These are phyloP conservation scores for Fusarium poae DNA, from an alignment of 2,329 filamentous ascomycete species.

Conservation along the genomic window DNA sequence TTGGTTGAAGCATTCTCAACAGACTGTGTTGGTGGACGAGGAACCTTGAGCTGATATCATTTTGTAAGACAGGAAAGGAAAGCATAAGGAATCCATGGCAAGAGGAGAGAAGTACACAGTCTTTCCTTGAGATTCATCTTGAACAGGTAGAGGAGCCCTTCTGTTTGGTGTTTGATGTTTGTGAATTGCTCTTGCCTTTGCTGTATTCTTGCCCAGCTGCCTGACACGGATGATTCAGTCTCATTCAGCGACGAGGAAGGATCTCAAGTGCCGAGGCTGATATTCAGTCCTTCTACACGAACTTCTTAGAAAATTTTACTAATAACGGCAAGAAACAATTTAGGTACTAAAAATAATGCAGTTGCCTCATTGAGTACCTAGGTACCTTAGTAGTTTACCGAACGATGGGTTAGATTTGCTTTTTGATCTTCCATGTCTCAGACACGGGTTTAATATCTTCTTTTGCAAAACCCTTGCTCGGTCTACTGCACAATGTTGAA, in stretches of 20 bases:
- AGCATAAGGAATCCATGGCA: neutral
- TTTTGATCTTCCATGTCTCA: neutral
- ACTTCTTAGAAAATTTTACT: no score
- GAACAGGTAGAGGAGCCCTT: constrained; percentile 1
- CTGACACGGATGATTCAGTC: neutral
- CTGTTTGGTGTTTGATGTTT: neutral
- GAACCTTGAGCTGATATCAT: constrained; percentile 1
- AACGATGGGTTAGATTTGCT: neutral
- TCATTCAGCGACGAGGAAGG: constrained; percentile 2
- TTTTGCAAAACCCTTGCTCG: neutral
- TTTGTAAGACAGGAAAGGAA: neutral
- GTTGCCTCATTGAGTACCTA: neutral
- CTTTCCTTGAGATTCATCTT: neutral
- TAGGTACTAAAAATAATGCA: neutral
- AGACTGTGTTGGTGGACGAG: constrained; percentile 17
- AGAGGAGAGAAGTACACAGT: neutral
- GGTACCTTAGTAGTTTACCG: neutral
- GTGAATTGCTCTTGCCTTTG: constrained; percentile 13
- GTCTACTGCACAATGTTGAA: neutral
- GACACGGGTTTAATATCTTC: neutral
- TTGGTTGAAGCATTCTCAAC: constrained; percentile 31
- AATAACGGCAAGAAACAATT: no score
- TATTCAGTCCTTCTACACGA: neutral
- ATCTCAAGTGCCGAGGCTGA: neutral
- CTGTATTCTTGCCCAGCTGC: neutral